Percentiles rank a stretch among this genome's conserved stretches.
phyloP scores from a whole-genome alignment of 305 asterid species.

The Fraxinus latifolia region DNA sequence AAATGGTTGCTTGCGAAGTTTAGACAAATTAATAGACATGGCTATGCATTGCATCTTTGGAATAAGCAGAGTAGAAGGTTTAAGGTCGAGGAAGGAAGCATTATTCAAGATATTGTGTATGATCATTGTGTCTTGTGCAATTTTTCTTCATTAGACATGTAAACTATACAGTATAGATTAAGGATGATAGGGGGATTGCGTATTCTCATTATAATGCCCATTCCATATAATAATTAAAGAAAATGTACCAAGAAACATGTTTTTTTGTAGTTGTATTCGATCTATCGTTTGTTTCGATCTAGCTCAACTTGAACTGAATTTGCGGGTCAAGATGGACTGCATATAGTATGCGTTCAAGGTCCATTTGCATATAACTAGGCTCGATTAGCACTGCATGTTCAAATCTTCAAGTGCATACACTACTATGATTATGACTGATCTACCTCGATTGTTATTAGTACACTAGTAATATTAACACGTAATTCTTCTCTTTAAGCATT shows the following conservation, averaged over 20 bases:
- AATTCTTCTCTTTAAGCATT: neutral
- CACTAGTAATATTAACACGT: neutral
- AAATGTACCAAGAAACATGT: conserved; percentile 12
- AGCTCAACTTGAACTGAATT: neutral
- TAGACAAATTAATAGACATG: conserved; percentile 45
- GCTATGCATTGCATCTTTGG: conserved; percentile 85
- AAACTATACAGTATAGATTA: neutral
- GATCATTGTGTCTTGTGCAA: conserved; percentile 45
- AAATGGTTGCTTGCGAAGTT: conserved; percentile 61
- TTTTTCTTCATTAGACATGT: conserved; percentile 23
- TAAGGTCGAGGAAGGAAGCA: conserved; percentile 66
- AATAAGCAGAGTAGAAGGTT: conserved; percentile 73
- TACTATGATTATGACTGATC: neutral
- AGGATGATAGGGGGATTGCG: conserved; percentile 6
- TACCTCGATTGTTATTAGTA: neutral
- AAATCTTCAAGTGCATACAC: neutral
- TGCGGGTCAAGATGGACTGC: neutral
- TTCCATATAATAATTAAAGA: conserved; percentile 16
- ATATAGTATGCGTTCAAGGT: neutral
- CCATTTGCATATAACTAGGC: neutral
- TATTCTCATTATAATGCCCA: conserved; percentile 30
- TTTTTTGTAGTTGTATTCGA: neutral
- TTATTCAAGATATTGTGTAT: conserved; percentile 52
- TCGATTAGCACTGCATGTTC: neutral
- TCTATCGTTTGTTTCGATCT: neutral